phyloP scores from a whole-genome alignment of 306 rosid genomes.

The Crotalaria pallida region DNA sequence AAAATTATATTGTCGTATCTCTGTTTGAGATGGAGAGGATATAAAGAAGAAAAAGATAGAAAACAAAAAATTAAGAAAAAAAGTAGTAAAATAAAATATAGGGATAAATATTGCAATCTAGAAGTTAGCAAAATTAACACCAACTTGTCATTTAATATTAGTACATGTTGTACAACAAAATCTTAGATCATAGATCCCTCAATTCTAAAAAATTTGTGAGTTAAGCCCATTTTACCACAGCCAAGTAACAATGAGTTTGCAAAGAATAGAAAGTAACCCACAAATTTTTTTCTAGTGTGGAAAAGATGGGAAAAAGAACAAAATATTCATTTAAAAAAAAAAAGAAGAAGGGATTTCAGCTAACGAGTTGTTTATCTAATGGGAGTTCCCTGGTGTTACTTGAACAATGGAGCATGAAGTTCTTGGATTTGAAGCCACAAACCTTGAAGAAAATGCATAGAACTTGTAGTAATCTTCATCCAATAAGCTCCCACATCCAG shows the following conservation, averaged over 20 bases:
- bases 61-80: no score
- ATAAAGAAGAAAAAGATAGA: no score
- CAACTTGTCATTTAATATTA: neutral
- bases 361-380: neutral
- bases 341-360: neutral
- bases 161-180: neutral
- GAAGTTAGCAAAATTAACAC: neutral
- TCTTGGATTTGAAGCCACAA: conserved; percentile 53
- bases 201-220: neutral
- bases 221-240: neutral
- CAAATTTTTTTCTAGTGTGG: neutral
- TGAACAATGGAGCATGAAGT: conserved; percentile 28
- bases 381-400: conserved; percentile 19
- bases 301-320: neutral
- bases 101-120: neutral
- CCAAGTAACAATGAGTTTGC: neutral
- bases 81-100: no score
- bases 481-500: conserved; percentile 50
- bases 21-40: no score
- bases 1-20: no score
- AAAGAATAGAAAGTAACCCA: neutral
- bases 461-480: conserved; percentile 72
- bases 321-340: neutral
- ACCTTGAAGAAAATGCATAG: conserved; percentile 76
- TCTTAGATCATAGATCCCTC: neutral